Conservation (phyloP, 2,329 filamentous ascomycete species). For the Stemphylium vesicarium region DNA sequence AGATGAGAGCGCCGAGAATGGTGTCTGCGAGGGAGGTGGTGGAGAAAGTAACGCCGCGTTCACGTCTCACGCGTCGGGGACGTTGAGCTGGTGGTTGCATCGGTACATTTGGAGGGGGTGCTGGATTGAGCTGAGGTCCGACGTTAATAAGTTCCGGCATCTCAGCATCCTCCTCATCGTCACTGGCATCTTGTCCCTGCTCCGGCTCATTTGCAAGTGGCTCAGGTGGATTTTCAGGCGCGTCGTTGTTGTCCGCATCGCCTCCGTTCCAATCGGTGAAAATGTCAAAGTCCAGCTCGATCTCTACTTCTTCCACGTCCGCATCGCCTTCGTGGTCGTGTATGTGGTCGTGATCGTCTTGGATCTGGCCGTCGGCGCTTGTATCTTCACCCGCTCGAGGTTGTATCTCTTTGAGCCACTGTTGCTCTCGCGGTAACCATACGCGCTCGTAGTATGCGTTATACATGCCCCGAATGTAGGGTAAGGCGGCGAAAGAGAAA, state of each 20-base stretch:
- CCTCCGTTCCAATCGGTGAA: slow-evolving; percentile 55
- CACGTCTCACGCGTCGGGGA: slow-evolving; percentile 45
- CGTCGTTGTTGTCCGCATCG: slow-evolving; percentile 45
- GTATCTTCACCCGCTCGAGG: slow-evolving; percentile 55
- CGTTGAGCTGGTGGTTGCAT: slow-evolving; percentile 27
- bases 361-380: slow-evolving; percentile 20
- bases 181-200: slow-evolving; percentile 27
- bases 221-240: slow-evolving; percentile 44
- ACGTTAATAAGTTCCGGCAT: slow-evolving; percentile 14
- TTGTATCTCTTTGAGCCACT: slow-evolving; percentile 68
- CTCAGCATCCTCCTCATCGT: slow-evolving; percentile 8
- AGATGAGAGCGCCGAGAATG: slow-evolving; percentile 73
- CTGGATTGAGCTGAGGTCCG: slow-evolving; percentile 27
- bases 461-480: slow-evolving; percentile 70
- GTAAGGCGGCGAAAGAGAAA: slow-evolving; percentile 69
- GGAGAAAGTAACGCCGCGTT: slow-evolving; percentile 59
- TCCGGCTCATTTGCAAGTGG: slow-evolving; percentile 45
- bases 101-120: slow-evolving; percentile 40
- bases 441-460: slow-evolving; percentile 66
- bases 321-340: slow-evolving; percentile 49
- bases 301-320: slow-evolving; percentile 56
- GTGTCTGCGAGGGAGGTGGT: slow-evolving; percentile 64
- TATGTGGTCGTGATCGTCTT: slow-evolving; percentile 26
- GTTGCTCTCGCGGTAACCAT: slow-evolving; percentile 63
- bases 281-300: slow-evolving; percentile 46